Evolutionary conservation across 208 protist genomes (phyloP).

Genomic region (Vickermania spadyakhi): DNA sequence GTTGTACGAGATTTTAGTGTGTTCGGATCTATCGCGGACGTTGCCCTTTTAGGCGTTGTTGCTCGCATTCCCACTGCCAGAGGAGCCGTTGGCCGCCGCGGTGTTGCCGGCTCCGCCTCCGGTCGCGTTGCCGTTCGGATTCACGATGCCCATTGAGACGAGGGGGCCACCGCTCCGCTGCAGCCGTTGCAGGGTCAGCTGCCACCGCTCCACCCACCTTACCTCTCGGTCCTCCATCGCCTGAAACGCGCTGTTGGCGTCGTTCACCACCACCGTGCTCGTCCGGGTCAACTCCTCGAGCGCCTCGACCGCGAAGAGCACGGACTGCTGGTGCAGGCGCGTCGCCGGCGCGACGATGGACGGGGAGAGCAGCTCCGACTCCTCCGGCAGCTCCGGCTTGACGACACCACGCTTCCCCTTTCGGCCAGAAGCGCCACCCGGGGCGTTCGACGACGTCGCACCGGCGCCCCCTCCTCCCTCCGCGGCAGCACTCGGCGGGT

Average conservation of each 20-base stretch:
- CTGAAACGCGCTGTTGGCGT: slow-evolving; percentile 33
- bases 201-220: slow-evolving; percentile 51
- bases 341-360: slow-evolving; percentile 46
- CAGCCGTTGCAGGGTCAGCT: slow-evolving; percentile 34
- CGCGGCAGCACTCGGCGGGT: slow-evolving; percentile 8
- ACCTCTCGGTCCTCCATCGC: slow-evolving; percentile 42
- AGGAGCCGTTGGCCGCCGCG: no score
- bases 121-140: not conserved
- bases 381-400: not conserved
- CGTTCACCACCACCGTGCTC: slow-evolving; percentile 23
- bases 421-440: not conserved
- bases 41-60: no score
- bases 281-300: slow-evolving; percentile 31
- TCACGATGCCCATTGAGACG: no score
- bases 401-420: slow-evolving; percentile 1
- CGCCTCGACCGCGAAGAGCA: slow-evolving; percentile 33
- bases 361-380: slow-evolving; percentile 9
- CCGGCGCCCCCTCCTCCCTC: not conserved
- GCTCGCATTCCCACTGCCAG: no score
- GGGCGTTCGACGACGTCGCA: not conserved
- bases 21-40: no score
- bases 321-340: slow-evolving; percentile 43
- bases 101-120: not conserved
- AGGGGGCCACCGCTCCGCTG: not conserved
- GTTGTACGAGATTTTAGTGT: no score